Evolutionary conservation across 768 basidiomycete genomes (phyloP), one percentile per base, ranked within the genome.

Genomic region (Omphalotus guepiniiformis): DNA sequence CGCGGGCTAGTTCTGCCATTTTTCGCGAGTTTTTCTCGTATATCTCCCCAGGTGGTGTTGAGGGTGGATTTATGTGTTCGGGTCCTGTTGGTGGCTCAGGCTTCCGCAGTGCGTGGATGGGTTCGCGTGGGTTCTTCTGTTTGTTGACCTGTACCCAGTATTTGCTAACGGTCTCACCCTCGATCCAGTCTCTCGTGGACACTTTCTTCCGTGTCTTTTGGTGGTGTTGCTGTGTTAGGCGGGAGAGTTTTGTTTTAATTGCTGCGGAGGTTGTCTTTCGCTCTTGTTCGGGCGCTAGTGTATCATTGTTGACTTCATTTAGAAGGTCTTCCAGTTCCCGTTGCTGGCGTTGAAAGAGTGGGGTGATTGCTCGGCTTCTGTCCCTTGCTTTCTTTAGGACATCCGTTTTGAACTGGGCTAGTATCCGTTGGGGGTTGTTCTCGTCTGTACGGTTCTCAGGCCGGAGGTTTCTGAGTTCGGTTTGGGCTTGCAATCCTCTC

Each of bases 1-100:
- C 22, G 15, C 40, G 46, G 0, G 67, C 63, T 0, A 70, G 43
- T 0, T 67, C 47, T 0, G 66, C 63, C 70, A 72, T 72, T 8
- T 61, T 44, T 0, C 45, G 6, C 0, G 66, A 63, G 0, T 45
- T 39, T 2, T 53, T 63, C 39, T 56, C 55, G 21, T 58, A 63
- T 32, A 6, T 35, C 25, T 26, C 19, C 7, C 16, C 27, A 6
- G 28, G 27, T 4, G 35, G 22, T 21, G 28, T 6, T 12, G 3
- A 21, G 26, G 6, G 0, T 3, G 0, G 2, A 18, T 3, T 18
- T 18, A 28, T 23, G 3, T 23, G 15, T 2, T 7, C 8, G 2
- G 40, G 6, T 34, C 12, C 1, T 42, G 30, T 0, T 44, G 22
- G 0, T 4, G 11, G 1, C 19, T 28, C 39, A 0, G 63, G 23